A percentile compares a stretch with the other conserved stretches of the same genome.
Evolutionary conservation across 148 eudicot genomes (phyloP).

Genomic region (Camellia lanceoleosa): DNA sequence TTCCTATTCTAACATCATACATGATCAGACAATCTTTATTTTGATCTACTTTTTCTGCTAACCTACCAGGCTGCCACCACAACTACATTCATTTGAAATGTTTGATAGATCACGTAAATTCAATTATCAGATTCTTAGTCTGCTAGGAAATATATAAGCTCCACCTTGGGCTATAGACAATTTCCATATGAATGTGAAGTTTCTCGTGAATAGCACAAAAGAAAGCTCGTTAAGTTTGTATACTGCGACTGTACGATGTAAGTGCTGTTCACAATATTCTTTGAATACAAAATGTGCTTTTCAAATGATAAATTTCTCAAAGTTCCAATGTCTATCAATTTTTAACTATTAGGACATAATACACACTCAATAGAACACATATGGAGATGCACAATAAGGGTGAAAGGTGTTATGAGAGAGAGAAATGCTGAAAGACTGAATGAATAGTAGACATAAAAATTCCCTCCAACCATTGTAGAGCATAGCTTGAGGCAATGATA

Average conservation of each 20-base stretch:
- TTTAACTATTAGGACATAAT: constrained; percentile 13
- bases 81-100: background rate
- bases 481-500: background rate
- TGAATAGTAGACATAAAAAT: background rate
- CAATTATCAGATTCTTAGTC: background rate
- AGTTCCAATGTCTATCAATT: background rate
- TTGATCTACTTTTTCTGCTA: background rate
- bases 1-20: background rate
- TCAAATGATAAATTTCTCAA: background rate
- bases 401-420: background rate
- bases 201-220: background rate
- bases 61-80: background rate
- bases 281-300: background rate
- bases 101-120: background rate
- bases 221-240: background rate
- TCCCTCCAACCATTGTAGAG: background rate
- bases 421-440: background rate
- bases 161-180: constrained; percentile 6
- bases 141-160: background rate
- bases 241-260: background rate
- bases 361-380: background rate
- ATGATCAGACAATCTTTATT: background rate
- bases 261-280: background rate
- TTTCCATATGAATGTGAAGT: background rate
- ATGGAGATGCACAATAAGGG: background rate